Base-by-base conservation (phyloP, 1,284 basidiomycete species). In the Coriolopsis trogii region DNA sequence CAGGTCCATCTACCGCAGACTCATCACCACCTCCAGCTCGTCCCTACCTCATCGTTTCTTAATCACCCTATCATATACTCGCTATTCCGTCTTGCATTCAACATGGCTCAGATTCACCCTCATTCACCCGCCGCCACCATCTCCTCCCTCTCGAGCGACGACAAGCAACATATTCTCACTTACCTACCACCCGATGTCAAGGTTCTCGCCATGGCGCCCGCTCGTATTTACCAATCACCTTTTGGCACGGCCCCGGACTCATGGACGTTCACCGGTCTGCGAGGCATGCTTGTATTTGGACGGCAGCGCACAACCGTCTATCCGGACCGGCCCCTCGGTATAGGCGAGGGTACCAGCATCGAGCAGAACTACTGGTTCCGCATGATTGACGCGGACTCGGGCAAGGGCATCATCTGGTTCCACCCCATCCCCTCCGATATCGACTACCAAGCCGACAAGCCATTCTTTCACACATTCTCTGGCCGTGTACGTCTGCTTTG, bases 401-500 rank as follows among this genome's bases (percentile, higher is more conserved):
- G 86, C 29, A 90, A 89, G 59, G 83, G 66, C 24, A 58, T 92
- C 31, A 81, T 93, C 15, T 98, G 95, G 95, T 83, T 89, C 68
- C 93, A 96, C 70, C 87, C 88, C 62, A 76, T 97, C 38, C 91
- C 91, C 5, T 81, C 84, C 39, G 79, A 82, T 55, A 86, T 95
- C 63, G 79, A 86, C 50, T 98, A 95, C 71, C 84, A 85, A 61
- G 80, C 90, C 62, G 94, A 97, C 70, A 86, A 90, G 57, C 90
- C 93, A 2, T 97, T 95, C 75, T 97, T 97, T 74, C 94, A 97
- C 70, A 80, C 86, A 26, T 95, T 95, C 70, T 82, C 84, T 26
- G 91, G 90, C 37, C 85, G 89, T 73, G 93, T 94, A 65, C 64
- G 87, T 74, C 21, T n/a, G 16, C 6, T 36, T 20, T 29, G 23